These are phyloP conservation scores for Metarhizium brunneum DNA, from an alignment of 2,329 filamentous ascomycete species.

Conservation along the genomic window DNA sequence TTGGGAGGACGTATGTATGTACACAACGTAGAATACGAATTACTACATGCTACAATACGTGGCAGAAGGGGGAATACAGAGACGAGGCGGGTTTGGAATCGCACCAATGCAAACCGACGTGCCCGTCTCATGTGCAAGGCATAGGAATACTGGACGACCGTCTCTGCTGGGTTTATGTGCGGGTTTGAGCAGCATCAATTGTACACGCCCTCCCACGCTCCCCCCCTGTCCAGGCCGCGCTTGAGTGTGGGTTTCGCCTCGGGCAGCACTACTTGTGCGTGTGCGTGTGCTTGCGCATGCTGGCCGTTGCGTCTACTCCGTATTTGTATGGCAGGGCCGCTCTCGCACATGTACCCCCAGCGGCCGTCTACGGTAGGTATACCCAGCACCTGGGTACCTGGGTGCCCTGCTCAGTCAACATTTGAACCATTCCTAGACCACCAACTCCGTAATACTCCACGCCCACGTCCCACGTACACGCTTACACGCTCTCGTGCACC, in stretches of 20 bases:
- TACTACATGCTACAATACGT: too few relatives aligned
- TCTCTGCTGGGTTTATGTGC: background rate
- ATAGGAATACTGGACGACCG: background rate
- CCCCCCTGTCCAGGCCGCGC: background rate
- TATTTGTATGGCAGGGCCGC: too few relatives aligned
- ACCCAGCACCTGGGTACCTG: too few relatives aligned
- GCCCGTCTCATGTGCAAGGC: too few relatives aligned
- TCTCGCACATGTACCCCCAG: too few relatives aligned
- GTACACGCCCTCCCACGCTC: background rate
- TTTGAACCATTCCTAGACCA: background rate
- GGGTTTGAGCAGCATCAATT: background rate
- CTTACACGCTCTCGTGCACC: background rate
- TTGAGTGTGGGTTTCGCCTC: background rate
- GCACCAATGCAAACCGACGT: too few relatives aligned
- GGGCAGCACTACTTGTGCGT: background rate
- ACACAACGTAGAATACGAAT: background rate
- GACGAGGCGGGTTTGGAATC: too few relatives aligned
- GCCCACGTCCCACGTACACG: background rate
- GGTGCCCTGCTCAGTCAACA: background rate
- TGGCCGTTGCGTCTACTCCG: background rate
- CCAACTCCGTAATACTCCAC: background rate
- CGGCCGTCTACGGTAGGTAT: too few relatives aligned
- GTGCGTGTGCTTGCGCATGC: background rate
- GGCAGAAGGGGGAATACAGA: too few relatives aligned
- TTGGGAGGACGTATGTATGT: background rate